Evolutionary conservation across 495 filamentous ascomycete genomes (phyloP).

Genomic region (Xylaria telfairii): DNA sequence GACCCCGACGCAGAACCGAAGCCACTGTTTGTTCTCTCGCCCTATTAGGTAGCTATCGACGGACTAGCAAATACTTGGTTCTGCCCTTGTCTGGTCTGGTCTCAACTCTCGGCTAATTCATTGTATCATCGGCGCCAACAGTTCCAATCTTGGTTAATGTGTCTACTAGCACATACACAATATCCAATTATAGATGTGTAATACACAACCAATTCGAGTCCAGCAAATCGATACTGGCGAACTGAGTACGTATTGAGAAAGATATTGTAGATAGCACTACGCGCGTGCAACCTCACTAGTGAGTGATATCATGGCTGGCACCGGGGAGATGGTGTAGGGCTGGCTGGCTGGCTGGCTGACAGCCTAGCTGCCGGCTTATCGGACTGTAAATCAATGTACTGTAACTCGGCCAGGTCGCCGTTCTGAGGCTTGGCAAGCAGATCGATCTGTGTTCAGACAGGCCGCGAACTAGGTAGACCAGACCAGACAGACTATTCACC

Average conservation of each 20-base stretch:
- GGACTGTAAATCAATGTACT: not conserved
- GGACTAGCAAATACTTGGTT: not conserved
- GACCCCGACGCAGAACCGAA: too few relatives aligned
- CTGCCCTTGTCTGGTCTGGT: slow-evolving; percentile 12
- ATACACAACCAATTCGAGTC: not conserved
- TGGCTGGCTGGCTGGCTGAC: slow-evolving; percentile 16
- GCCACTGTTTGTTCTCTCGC: not conserved
- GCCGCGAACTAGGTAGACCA: not conserved
- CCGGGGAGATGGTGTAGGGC: slow-evolving; percentile 4
- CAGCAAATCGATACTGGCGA: not conserved
- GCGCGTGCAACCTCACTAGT: slow-evolving; percentile 18
- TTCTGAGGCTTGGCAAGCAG: slow-evolving; percentile 17
- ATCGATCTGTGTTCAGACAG: not conserved
- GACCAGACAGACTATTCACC: not conserved
- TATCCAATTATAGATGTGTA: slow-evolving; percentile 9
- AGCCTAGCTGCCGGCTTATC: slow-evolving; percentile 6
- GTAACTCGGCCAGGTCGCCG: slow-evolving; percentile 4
- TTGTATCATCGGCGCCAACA: slow-evolving; percentile 20
- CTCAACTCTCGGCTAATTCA: slow-evolving; percentile 16
- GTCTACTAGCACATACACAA: not conserved
- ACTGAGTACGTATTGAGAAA: not conserved
- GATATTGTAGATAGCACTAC: slow-evolving; percentile 14
- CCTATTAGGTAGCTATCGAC: slow-evolving; percentile 3
- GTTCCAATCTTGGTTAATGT: not conserved
- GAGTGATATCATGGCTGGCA: slow-evolving; percentile 9